Conservation (phyloP, 768 basidiomycete genomes). For the Leccinum obscurum region DNA sequence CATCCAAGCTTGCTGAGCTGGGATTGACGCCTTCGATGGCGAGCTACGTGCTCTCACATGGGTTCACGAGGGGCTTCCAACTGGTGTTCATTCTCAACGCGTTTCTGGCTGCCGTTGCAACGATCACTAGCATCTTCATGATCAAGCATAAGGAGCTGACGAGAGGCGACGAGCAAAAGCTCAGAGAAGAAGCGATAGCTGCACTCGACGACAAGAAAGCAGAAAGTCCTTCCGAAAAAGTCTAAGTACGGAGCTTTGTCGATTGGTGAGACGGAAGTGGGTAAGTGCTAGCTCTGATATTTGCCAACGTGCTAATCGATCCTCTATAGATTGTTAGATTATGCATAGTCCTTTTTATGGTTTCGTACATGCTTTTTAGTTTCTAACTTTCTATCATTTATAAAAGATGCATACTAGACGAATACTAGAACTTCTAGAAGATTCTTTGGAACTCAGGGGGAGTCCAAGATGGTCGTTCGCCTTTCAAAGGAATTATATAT, state of each 20-base stretch:
- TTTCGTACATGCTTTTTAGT: neutral
- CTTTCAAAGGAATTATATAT: neutral
- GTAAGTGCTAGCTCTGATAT: constrained; percentile 1
- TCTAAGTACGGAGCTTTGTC: neutral
- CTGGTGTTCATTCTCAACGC: constrained; percentile 63
- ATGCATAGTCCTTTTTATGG: neutral
- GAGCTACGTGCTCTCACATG: constrained; percentile 43
- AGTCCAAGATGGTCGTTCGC: neutral
- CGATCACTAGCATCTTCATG: constrained; percentile 56
- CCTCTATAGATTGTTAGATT: neutral
- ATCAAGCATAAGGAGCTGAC: constrained; percentile 63
- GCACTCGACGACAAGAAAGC: constrained; percentile 1
- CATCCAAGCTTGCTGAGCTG: constrained; percentile 33
- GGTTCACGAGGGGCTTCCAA: constrained; percentile 58
- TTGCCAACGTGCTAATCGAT: neutral
- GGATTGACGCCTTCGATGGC: constrained; percentile 41
- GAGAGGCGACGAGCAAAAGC: constrained; percentile 52
- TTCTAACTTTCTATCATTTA: neutral
- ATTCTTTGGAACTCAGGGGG: neutral
- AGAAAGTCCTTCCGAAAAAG: constrained; percentile 3
- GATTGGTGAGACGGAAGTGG: neutral
- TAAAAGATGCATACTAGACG: neutral
- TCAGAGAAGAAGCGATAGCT: constrained; percentile 42
- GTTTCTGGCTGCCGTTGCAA: constrained; percentile 51
- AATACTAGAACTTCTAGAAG: neutral